These are phyloP conservation scores for Triticum dicoccoides DNA, from an alignment of 176 grass and related monocot genomes.

Conservation along the genomic window DNA sequence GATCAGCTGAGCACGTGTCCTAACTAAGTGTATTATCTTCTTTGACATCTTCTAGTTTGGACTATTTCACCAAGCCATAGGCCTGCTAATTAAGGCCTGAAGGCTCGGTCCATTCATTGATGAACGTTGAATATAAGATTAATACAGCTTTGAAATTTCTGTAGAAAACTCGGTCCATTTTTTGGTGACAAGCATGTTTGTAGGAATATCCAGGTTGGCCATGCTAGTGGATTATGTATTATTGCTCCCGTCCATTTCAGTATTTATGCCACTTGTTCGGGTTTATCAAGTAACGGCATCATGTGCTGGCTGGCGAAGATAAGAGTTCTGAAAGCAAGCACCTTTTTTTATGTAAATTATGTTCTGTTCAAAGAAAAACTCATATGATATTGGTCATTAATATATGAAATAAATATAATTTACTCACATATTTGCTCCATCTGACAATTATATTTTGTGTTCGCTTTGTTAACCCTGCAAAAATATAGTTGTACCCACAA, in stretches of 20 bases:
- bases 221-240: background rate
- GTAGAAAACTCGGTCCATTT: background rate
- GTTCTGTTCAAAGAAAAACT: background rate
- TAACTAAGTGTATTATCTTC: background rate
- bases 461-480: background rate
- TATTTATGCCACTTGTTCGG: background rate
- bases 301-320: constrained; percentile 10
- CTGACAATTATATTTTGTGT: background rate
- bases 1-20: background rate
- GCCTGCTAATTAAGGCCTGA: background rate
- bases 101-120: background rate
- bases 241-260: background rate
- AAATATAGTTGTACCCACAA: too few relatives aligned
- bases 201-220: background rate
- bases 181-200: background rate
- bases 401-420: background rate
- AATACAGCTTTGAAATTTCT: constrained; percentile 18
- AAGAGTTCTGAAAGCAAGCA: background rate
- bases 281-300: background rate
- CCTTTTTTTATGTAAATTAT: background rate
- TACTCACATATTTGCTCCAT: background rate
- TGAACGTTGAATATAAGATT: background rate
- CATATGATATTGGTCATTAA: background rate
- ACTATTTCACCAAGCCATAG: background rate
- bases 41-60: background rate